A percentile compares a stretch with the other conserved stretches of the same genome.
Evolutionary conservation across 2,329 filamentous ascomycete genomes (phyloP).

Genomic region (Fusarium sp.): DNA sequence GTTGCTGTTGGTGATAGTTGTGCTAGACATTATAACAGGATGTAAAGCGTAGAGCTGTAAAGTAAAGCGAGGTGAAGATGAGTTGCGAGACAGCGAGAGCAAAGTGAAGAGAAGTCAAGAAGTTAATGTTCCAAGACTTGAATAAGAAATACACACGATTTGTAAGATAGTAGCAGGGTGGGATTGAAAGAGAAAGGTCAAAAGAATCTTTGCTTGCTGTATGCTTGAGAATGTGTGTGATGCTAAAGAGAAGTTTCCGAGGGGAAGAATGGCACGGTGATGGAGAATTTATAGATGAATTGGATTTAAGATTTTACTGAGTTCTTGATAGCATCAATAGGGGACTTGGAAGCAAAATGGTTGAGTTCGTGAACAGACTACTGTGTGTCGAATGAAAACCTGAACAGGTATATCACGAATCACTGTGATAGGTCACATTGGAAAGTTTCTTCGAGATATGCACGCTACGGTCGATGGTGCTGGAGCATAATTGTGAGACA

Average conservation of each 20-base stretch:
- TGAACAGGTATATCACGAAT: neutral
- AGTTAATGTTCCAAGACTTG: neutral
- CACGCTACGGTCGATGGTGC: neutral
- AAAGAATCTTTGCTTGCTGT: neutral
- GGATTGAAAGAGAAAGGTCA: neutral
- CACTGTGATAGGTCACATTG: too few species aligned
- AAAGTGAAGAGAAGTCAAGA: neutral
- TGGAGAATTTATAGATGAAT: neutral
- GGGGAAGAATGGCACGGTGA: too few species aligned
- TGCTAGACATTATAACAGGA: neutral
- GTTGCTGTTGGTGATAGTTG: neutral
- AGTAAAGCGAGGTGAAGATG: neutral
- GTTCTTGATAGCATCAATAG: neutral
- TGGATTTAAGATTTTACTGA: too few species aligned
- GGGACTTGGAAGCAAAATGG: neutral
- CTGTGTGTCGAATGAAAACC: fast-evolving
- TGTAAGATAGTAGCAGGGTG: neutral
- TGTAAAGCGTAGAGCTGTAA: neutral
- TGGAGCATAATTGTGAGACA: neutral
- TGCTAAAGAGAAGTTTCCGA: neutral
- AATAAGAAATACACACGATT: too few species aligned
- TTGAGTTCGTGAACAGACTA: neutral
- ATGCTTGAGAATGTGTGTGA: neutral
- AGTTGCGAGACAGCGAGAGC: neutral
- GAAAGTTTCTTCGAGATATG: neutral